Base-by-base conservation (phyloP, 306 rosid genomes). In the Quercus bicolor region DNA sequence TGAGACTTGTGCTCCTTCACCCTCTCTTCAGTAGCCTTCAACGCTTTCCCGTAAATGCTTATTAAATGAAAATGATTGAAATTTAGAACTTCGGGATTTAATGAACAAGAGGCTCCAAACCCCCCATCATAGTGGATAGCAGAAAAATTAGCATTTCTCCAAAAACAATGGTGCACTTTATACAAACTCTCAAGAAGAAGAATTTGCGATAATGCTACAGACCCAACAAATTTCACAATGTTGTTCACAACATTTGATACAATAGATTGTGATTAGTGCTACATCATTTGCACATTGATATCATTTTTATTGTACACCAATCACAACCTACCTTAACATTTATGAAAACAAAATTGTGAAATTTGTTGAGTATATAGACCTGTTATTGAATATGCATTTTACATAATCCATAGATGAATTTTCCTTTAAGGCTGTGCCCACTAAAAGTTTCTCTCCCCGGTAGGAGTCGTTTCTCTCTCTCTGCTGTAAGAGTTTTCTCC, bases 1-100 rank as follows among this genome's bases (percentile, higher is more conserved):
- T 85, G 86, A 75, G 97, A 90, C 84, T 93, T 91, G 85, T 88
- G 97, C 74, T 93, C 97, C 73, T 89, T 79, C 82, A 95, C 98
- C 86, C 84, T 85, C 73, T 89, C 78, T 82, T 95, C 99, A 0
- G 98, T 95, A 0, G 66, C 87, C 86, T 83, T 90, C 60, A 95
- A 57, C 55, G 99, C 98, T 57, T 93, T 88, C 34, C 98, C 99
- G 61, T 86, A 95, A 4, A 61, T 90, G 85, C 83, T 86, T 80
- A 91, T 93, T 52, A 93, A 73, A 98, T 95, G 94, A 62, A 70
- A 83, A 31, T 29, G 13, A 68, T 75, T 68, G 59, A 19, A 64
- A 43, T 53, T 77, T 48, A 70, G 15, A 65, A 19, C 48, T 19
- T 65, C 7, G 31, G 24, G 19, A 31, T 8, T 65, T 31, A 8